Evolutionary conservation across 805 yeast species (phyloP).

Genomic region (Nakazawaea wickerhamii): DNA sequence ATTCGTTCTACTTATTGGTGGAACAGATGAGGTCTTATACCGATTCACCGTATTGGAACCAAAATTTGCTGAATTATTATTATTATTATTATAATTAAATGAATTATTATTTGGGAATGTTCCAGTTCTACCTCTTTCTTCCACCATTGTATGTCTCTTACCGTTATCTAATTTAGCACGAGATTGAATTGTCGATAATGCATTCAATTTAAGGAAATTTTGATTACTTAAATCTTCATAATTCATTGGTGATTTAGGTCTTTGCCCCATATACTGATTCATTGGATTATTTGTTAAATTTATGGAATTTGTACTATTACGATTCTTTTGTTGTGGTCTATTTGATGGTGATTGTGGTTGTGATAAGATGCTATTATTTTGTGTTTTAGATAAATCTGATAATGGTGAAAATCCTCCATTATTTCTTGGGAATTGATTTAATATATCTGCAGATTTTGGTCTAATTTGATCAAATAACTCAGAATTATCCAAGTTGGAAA

Average conservation of each 20-base stretch:
- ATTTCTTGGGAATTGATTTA: conserved; percentile 4
- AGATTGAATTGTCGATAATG: conserved; percentile 58
- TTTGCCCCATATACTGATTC: conserved; percentile 6
- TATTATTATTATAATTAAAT: conserved; percentile 12
- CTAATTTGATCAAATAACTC: conserved; percentile 18
- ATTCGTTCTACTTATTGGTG: conserved; percentile 3
- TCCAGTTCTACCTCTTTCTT: conserved; percentile 19
- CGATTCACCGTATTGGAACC: conserved; percentile 5
- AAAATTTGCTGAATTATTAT: conserved; percentile 10
- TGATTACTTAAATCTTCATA: conserved; percentile 16
- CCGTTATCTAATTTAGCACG: conserved; percentile 23
- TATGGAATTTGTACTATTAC: background rate
- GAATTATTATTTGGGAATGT: conserved; percentile 13
- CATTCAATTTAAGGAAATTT: conserved; percentile 57
- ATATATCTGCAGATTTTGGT: conserved; percentile 36
- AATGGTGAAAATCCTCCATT: background rate
- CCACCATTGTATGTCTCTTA: conserved; percentile 19
- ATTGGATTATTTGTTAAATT: conserved; percentile 6
- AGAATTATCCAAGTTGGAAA: conserved; percentile 1
- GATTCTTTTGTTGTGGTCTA: conserved; percentile 11
- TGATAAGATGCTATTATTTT: conserved; percentile 6
- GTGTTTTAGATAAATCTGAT: background rate
- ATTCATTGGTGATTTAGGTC: conserved; percentile 18
- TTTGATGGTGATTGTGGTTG: conserved; percentile 14
- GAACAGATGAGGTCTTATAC: conserved; percentile 15